phyloP scores from a whole-genome alignment of 73 alveolate species.

The Symbiodinium pilosum region DNA sequence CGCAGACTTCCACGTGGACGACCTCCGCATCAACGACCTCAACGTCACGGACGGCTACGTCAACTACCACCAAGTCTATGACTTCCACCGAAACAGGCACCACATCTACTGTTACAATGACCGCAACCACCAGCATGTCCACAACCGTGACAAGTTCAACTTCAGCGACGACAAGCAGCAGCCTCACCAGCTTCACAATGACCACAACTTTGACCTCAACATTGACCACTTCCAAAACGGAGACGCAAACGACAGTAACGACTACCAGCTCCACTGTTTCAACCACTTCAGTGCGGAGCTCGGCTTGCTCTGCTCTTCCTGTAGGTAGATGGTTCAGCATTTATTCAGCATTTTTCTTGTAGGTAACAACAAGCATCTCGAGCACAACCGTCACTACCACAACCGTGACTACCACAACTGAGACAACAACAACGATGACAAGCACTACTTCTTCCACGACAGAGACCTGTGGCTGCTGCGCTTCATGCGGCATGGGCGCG shows the following conservation, averaged over 20 bases:
- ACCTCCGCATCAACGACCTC: neutral
- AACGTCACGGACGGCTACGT: neutral
- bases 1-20: neutral
- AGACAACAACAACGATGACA: neutral
- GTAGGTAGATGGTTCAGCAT: neutral
- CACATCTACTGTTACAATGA: neutral
- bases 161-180: neutral
- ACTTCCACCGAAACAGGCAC: neutral
- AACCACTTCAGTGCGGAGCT: neutral
- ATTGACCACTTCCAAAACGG: neutral
- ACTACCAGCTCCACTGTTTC: neutral
- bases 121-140: neutral
- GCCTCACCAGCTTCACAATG: neutral
- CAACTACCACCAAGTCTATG: neutral
- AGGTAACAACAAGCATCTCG: neutral
- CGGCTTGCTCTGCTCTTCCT: neutral
- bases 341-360: neutral
- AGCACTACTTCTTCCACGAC: too few species aligned
- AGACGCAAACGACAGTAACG: neutral
- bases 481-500: neutral
- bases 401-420: neutral
- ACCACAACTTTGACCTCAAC: neutral
- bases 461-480: conserved; percentile 2
- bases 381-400: neutral
- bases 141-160: neutral